Percentiles rank a stretch among this genome's conserved stretches.
Conservation (phyloP, 2,329 filamentous ascomycete genomes). For the Trichoderma breve region DNA sequence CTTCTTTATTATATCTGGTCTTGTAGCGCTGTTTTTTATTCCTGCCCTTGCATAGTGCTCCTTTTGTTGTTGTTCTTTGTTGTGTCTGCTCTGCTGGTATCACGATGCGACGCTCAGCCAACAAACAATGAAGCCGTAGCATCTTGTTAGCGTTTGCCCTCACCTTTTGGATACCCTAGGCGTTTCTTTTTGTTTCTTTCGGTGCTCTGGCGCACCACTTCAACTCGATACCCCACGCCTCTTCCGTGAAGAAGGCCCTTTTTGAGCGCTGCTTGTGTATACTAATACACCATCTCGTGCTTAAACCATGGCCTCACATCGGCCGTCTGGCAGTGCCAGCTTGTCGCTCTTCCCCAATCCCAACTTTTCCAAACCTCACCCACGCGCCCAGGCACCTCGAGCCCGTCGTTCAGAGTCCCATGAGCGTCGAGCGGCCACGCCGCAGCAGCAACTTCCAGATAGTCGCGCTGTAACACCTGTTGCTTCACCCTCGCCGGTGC, state of each 20-base stretch:
- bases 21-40: background rate
- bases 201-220: background rate
- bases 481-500: slow-evolving; percentile 23
- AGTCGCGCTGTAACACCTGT: slow-evolving; percentile 28
- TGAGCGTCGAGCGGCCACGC: slow-evolving; percentile 38
- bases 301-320: slow-evolving; percentile 39
- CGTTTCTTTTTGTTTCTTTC: background rate
- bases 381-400: slow-evolving; percentile 39
- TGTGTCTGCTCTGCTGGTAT: slow-evolving; percentile 19
- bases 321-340: slow-evolving; percentile 42
- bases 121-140: slow-evolving; percentile 31
- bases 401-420: slow-evolving; percentile 38
- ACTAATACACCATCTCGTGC: background rate
- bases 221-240: slow-evolving; percentile 19
- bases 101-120: slow-evolving; percentile 19
- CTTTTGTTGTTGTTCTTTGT: slow-evolving; percentile 1
- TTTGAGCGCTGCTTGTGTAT: background rate
- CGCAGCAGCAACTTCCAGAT: slow-evolving; percentile 38
- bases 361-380: slow-evolving; percentile 35
- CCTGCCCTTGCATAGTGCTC: slow-evolving; percentile 11
- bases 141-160: slow-evolving; percentile 16
- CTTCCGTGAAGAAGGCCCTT: slow-evolving; percentile 29
- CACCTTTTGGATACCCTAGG: slow-evolving; percentile 20
- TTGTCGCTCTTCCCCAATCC: slow-evolving; percentile 60
- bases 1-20: slow-evolving; percentile 17